Evolutionary conservation across 1,284 basidiomycete genomes (phyloP), one percentile per base, ranked within the genome.

Genomic region (Papiliotrema laurentii): DNA sequence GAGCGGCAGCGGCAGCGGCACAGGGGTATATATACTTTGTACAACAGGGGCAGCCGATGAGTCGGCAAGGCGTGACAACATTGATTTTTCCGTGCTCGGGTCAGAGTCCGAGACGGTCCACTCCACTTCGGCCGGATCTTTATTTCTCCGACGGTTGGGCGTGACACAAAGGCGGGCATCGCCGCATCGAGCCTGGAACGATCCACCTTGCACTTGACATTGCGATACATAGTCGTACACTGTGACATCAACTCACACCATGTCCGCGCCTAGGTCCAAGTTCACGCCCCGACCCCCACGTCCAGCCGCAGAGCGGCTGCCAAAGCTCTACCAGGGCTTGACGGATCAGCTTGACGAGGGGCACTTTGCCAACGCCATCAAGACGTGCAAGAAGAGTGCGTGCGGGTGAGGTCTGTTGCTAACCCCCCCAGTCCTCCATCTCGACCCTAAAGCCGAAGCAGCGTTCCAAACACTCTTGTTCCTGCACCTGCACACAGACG

Each of bases 381-480:
- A 85, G 79, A 90, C 88, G 54, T 90, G 87, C 77, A 85, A 88
- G 74, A 89, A 88, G 76, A 86, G 89, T 87, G 63, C 58, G 82
- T 79, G n/a, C 50, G 16, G 33, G 42, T 28, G 35, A 25, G 11
- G 13, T n/a, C n/a, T n/a, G n/a, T n/a, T n/a, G n/a, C n/a, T n/a
- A n/a, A n/a, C n/a, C n/a, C n/a, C n/a, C n/a, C n/a, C 40, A 91
- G 89, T 91, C 55, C 78, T 90, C 35, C 75, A 78, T 16, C 71
- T 89, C 25, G 78, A 83, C 47, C 80, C 85, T n/a, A 68, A 73
- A 5, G 87, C 89, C 61, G 62, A 68, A 9, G 83, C 90, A 60
- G 87, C 87, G 2, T 75, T 81, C 33, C 83, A 87, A 65, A 85
- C 88, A 11, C 88, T 89, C 63, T 75, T 91, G 4, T 90, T 88